A percentile compares a stretch with the other conserved stretches of the same genome.
Conservation (phyloP, 2,329 filamentous ascomycete genomes). For the Fusarium longipes region DNA sequence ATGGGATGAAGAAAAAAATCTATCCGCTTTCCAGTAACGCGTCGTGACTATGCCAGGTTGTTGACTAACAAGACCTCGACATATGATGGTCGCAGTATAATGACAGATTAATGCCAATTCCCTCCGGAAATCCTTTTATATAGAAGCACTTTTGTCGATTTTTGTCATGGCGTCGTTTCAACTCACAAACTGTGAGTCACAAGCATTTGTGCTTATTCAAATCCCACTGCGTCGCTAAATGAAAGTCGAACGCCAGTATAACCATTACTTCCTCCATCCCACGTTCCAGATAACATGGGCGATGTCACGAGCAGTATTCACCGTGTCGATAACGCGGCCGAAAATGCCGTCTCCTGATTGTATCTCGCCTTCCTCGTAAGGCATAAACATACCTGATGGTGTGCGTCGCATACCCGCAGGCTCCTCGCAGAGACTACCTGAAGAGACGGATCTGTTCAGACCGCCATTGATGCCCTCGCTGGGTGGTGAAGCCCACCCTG, state of each 20-base stretch:
- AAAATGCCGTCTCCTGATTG: conserved; percentile 73
- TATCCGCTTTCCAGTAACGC: conserved; percentile 32
- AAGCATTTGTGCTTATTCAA: conserved; percentile 35
- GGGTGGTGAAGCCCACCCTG: conserved; percentile 51
- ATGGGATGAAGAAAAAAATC: conserved; percentile 30
- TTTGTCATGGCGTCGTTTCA: conserved; percentile 36
- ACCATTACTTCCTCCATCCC: conserved; percentile 67
- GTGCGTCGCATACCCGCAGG: conserved; percentile 78
- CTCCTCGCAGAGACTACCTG: conserved; percentile 62
- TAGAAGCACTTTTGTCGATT: conserved; percentile 33
- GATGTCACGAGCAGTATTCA: conserved; percentile 78
- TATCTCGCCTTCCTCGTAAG: conserved; percentile 79
- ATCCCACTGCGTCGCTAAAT: conserved; percentile 29
- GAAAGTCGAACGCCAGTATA: conserved; percentile 22
- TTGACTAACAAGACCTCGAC: conserved; percentile 5
- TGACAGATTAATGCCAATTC: conserved; percentile 23
- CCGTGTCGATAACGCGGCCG: conserved; percentile 83
- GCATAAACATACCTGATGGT: conserved; percentile 91
- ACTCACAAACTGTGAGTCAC: conserved; percentile 32
- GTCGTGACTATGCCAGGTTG: conserved; percentile 3
- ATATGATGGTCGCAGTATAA: conserved; percentile 13
- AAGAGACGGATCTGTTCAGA: conserved; percentile 62
- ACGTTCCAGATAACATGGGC: conserved; percentile 79
- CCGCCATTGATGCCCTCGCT: conserved; percentile 44
- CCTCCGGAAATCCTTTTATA: conserved; percentile 29